Percentiles rank a stretch among this genome's conserved stretches.
These are phyloP conservation scores for Podila horticola DNA, from an alignment of 192 early-diverging fungal genomes.

Conservation along the genomic window DNA sequence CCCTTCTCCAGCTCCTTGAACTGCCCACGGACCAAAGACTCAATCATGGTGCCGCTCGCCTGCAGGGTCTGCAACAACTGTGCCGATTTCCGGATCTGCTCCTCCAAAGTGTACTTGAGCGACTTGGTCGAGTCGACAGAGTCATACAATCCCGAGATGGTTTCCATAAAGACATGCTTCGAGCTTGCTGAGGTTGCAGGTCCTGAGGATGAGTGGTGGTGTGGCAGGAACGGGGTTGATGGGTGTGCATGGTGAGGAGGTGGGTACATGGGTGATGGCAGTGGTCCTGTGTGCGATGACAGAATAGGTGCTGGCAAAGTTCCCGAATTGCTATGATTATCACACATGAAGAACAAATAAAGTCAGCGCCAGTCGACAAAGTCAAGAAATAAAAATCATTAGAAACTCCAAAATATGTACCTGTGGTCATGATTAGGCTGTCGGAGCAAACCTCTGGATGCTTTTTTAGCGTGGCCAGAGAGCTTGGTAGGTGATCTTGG, in stretches of 20 bases:
- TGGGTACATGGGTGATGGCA: slow-evolving; percentile 59
- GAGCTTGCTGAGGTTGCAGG: not conserved
- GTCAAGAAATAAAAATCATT: not conserved
- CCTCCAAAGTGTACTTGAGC: slow-evolving; percentile 73
- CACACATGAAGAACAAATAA: slow-evolving; percentile 1
- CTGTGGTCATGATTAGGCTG: slow-evolving; percentile 25
- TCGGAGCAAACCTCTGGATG: slow-evolving; percentile 29
- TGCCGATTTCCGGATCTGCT: slow-evolving; percentile 78
- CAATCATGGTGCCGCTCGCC: slow-evolving; percentile 76
- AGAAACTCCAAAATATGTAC: slow-evolving; percentile 1
- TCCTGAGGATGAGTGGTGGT: slow-evolving; percentile 12
- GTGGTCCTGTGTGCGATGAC: slow-evolving; percentile 48
- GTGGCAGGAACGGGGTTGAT: slow-evolving; percentile 54
- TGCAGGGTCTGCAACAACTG: slow-evolving; percentile 81
- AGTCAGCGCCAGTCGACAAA: not conserved
- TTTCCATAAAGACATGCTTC: slow-evolving; percentile 59
- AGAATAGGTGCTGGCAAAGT: slow-evolving; percentile 43
- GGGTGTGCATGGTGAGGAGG: slow-evolving; percentile 26
- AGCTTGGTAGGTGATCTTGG: slow-evolving; percentile 11
- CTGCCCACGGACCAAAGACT: slow-evolving; percentile 77
- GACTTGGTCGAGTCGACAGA: slow-evolving; percentile 66
- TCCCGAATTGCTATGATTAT: slow-evolving; percentile 27
- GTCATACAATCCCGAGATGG: slow-evolving; percentile 62
- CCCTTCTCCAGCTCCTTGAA: slow-evolving; percentile 80
- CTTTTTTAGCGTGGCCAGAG: slow-evolving; percentile 24